Conservation (phyloP, 106 monocot species). For the Dendrobium huoshanense region DNA sequence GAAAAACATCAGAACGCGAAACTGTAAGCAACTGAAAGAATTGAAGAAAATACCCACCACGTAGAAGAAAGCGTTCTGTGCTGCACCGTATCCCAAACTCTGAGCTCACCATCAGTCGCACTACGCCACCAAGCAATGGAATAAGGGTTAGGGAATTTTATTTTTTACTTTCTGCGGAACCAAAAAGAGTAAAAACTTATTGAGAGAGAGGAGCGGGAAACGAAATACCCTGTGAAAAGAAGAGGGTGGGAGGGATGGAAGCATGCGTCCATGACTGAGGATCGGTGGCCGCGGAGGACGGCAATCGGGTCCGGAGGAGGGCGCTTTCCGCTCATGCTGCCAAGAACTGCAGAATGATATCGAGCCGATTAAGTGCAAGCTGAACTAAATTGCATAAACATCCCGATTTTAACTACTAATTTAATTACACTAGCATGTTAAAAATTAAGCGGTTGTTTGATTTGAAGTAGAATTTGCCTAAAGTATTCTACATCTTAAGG, state of each 20-base stretch:
- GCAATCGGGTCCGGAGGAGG: constrained; percentile 77
- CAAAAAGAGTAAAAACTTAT: background rate
- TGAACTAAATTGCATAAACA: too few species aligned
- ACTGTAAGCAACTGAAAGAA: background rate
- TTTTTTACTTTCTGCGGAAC: background rate
- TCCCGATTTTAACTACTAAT: too few species aligned
- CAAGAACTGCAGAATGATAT: background rate
- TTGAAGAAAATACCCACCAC: constrained; percentile 22
- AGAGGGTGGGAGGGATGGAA: constrained; percentile 62
- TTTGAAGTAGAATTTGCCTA: too few species aligned
- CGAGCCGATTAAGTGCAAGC: background rate
- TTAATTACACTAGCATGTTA: too few species aligned
- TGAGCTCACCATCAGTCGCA: constrained; percentile 67
- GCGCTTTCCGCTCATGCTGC: constrained; percentile 23
- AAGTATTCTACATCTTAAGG: too few species aligned
- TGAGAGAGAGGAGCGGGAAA: background rate
- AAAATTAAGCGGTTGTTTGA: too few species aligned
- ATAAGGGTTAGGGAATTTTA: background rate
- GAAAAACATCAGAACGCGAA: background rate
- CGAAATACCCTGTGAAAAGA: constrained; percentile 68
- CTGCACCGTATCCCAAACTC: constrained; percentile 72
- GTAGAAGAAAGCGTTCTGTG: constrained; percentile 61
- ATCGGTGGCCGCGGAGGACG: constrained; percentile 70
- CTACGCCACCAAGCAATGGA: constrained; percentile 12
- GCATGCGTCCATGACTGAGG: constrained; percentile 78